A percentile compares a stretch with the other conserved stretches of the same genome.
phyloP scores from a whole-genome alignment of 305 asterid genomes.

The Fraxinus platypoda region DNA sequence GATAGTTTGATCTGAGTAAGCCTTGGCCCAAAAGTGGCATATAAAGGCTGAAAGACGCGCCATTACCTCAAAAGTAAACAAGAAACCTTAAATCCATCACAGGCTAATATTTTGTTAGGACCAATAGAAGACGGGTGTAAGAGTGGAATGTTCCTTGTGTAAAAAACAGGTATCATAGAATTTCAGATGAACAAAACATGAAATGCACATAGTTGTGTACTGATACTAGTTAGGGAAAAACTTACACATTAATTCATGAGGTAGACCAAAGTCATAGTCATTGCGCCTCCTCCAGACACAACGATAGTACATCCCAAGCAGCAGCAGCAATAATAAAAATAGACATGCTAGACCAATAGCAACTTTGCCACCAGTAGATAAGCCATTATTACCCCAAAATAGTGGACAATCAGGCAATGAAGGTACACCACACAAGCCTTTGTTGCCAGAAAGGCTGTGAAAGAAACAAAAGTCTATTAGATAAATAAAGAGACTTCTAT shows the following conservation, averaged over 20 bases:
- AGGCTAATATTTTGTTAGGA: not conserved
- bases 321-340: conserved; percentile 37
- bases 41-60: not conserved
- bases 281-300: conserved; percentile 54
- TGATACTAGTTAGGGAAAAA: conserved; percentile 7
- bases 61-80: not conserved
- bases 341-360: conserved; percentile 63
- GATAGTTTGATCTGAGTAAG: not conserved
- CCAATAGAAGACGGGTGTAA: not conserved
- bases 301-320: conserved; percentile 42
- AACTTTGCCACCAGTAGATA: conserved; percentile 74
- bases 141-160: not conserved
- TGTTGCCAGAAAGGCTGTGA: conserved; percentile 76
- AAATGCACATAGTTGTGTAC: not conserved
- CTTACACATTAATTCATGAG: conserved; percentile 78
- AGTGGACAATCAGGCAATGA: conserved; percentile 72
- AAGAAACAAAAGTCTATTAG: conserved; percentile 20
- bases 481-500: not conserved
- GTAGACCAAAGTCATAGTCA: conserved; percentile 88
- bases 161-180: not conserved
- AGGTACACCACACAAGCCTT: conserved; percentile 89
- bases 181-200: not conserved
- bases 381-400: conserved; percentile 81
- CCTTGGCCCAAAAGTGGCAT: not conserved
- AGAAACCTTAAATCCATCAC: not conserved